Conservation (phyloP, 1,284 basidiomycete genomes). For the Puccinia triticina region DNA sequence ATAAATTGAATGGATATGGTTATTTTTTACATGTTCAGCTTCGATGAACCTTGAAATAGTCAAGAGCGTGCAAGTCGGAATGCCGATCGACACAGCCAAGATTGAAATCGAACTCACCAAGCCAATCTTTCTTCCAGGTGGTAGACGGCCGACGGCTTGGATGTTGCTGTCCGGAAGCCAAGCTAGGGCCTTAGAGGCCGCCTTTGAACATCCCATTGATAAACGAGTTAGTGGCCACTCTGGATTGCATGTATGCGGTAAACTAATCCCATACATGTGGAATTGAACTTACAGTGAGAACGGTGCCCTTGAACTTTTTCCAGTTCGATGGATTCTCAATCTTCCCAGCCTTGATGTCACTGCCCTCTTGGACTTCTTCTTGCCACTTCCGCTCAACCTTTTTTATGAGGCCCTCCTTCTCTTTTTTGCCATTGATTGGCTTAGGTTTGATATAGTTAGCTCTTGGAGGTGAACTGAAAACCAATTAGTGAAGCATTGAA, state of each 20-base stretch:
- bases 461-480: constrained; percentile 41
- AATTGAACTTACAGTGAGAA: constrained; percentile 27
- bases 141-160: constrained; percentile 38
- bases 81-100: neutral
- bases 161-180: constrained; percentile 48
- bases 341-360: constrained; percentile 40
- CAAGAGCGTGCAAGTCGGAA: no score
- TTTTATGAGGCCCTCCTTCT: constrained; percentile 42
- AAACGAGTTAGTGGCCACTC: no score
- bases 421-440: constrained; percentile 33
- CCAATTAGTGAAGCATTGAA: neutral
- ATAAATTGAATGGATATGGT: neutral
- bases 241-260: neutral
- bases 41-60: neutral
- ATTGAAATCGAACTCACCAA: constrained; percentile 16
- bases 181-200: constrained; percentile 22
- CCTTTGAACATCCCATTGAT: constrained; percentile 10
- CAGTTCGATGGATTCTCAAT: constrained; percentile 33
- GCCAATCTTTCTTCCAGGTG: constrained; percentile 47
- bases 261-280: no score
- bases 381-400: constrained; percentile 47
- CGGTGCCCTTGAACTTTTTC: constrained; percentile 46
- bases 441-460: constrained; percentile 39
- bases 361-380: constrained; percentile 41
- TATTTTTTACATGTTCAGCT: neutral